Evolutionary conservation across 306 rosid genomes (phyloP), one percentile per base, ranked within the genome.

Genomic region (Casuarina equisetifolia): DNA sequence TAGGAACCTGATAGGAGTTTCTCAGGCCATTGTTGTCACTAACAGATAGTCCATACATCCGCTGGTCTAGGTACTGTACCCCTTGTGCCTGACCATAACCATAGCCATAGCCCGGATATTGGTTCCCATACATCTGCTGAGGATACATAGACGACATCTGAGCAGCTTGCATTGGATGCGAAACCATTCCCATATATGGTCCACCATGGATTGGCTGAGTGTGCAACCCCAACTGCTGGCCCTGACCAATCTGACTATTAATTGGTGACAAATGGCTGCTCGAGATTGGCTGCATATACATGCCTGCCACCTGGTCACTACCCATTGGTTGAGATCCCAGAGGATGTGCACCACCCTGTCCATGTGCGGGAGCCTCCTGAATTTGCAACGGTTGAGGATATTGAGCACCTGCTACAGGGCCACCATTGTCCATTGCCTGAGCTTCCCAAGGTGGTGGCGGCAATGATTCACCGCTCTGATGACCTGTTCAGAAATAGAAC

Each of bases 391-490:
- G 86, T 50, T 87, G 98, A 58, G 94, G 90, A 85, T 85, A 96
- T 76, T 84, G 98, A 80, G 90, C 77, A 62, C 89, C 87, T 36
- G 87, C 79, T 4, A 82, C 90, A 25, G 87, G 83, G 78, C 81
- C 84, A 69, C 91, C 85, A 49, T 76, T 90, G 38, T 89, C 91
- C 12, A 82, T 45, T 38, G 92, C 58, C 86, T 90, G 97, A 85
- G 90, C 90, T 87, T 96, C 99, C 99, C 99, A 96, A 1, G 99
- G 99, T n/a, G 99, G 99, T 2, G 93, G 96, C 1, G 99, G 99
- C 5, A 91, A 88, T 44, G 98, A 86, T 68, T 92, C 98, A 58
- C 83, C 67, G 73, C 76, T 79, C 84, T 78, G 89, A 45, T 88
- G 36, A 81, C 97, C 99, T 92, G 82, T 76, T 74, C 59, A 77